These are phyloP conservation scores for Rhynchosporium graminicola DNA, from an alignment of 2,329 filamentous ascomycete species.

Conservation along the genomic window DNA sequence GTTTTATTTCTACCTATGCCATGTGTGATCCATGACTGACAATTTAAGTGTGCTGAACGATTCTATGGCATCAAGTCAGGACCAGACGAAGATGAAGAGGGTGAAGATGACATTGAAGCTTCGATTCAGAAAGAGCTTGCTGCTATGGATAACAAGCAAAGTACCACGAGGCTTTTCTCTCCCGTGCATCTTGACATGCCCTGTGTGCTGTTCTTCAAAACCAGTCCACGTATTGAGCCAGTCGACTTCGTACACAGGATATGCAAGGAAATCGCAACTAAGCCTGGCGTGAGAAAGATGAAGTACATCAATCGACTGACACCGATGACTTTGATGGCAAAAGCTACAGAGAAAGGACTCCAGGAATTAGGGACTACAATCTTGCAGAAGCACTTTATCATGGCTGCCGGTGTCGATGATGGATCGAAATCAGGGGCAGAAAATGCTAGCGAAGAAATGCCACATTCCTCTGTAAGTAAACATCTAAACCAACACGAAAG, in stretches of 20 bases:
- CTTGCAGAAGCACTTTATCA: slow-evolving; percentile 60
- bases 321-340: slow-evolving; percentile 56
- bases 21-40: background rate
- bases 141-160: slow-evolving; percentile 52
- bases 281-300: slow-evolving; percentile 48
- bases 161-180: slow-evolving; percentile 49
- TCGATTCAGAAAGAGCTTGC: slow-evolving; percentile 73
- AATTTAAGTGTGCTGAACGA: slow-evolving; percentile 63
- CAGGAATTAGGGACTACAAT: slow-evolving; percentile 64
- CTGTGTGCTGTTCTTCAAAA: slow-evolving; percentile 64
- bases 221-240: slow-evolving; percentile 56
- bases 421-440: background rate
- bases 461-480: slow-evolving; percentile 34
- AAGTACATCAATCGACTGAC: slow-evolving; percentile 63
- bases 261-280: slow-evolving; percentile 53
- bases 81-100: slow-evolving; percentile 42
- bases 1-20: slow-evolving; percentile 26
- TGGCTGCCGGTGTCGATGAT: slow-evolving; percentile 35
- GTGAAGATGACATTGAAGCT: slow-evolving; percentile 67
- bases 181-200: slow-evolving; percentile 58
- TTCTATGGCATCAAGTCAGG: slow-evolving; percentile 51
- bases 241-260: slow-evolving; percentile 55
- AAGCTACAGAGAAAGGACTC: slow-evolving; percentile 69
- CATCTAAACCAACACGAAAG: no score
- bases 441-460: slow-evolving; percentile 15